Base-by-base conservation (phyloP, 2,329 filamentous ascomycete species). In the Colletotrichum sp. region DNA sequence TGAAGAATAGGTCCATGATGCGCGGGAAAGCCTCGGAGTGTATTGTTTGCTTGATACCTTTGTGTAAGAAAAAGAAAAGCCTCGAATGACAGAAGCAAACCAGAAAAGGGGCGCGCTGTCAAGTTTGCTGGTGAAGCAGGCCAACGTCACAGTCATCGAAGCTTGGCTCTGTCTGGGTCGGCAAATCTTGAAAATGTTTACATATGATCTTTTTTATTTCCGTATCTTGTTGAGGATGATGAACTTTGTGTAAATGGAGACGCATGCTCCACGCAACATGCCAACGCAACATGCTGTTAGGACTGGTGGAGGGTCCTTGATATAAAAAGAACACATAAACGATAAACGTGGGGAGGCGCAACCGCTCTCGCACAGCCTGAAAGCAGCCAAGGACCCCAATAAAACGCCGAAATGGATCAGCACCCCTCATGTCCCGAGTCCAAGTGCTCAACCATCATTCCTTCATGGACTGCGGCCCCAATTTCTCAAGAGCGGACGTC, bases 401-500 rank as follows among this genome's bases (percentile, higher is more conserved):
- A 61, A 34, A 72, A 74, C 71, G 71, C 71, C 71, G n/a, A 59
- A 65, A 49, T 71, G 32, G n/a, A 57, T 29, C 22, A 16, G 59
- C 59, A 32, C 59, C 49, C 39, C 68, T 55, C 13, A 16, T 65
- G 44, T 32, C 30, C 44, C 16, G 22, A 55, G 19, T 61, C 39
- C 25, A 30, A 29, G 29, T 70, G 44, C 65, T 57, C 19, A 30
- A n/a, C 44, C 67, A 25, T 69, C 30, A 49, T 34, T 34, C 59
- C 25, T 61, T 61, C 34, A 64, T n/a, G 19, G 36, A 27, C 22
- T 65, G 11, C 29, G 25, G 30, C 16, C 12, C 27, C 13, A 25
- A 22, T 44, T 12, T 11, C 30, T 65, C 27, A 76, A 32, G 70
- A 36, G 85, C 82, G 73, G 22, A 57, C 55, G 68, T 91, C 89